phyloP scores from a whole-genome alignment of 805 yeast species.

The Yarrowia sp. region DNA sequence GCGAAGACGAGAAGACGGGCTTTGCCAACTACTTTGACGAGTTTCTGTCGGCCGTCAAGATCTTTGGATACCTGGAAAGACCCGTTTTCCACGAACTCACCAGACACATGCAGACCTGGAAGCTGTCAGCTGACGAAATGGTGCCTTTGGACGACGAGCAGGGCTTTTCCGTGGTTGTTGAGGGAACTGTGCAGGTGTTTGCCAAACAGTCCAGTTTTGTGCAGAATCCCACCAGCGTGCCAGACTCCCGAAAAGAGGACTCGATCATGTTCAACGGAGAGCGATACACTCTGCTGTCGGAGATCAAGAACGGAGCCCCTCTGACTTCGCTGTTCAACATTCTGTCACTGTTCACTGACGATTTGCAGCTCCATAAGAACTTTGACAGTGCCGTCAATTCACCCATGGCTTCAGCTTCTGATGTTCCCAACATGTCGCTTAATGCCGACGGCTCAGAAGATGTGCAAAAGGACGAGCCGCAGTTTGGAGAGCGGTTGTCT shows the following conservation, averaged over 20 bases:
- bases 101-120: slow-evolving; percentile 85
- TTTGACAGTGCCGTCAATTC: slow-evolving; percentile 22
- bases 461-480: slow-evolving; percentile 1
- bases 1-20: slow-evolving; percentile 44
- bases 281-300: slow-evolving; percentile 71
- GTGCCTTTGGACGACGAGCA: slow-evolving; percentile 67
- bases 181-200: slow-evolving; percentile 81
- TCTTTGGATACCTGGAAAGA: slow-evolving; percentile 88
- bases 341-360: slow-evolving; percentile 65
- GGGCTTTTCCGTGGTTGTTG: slow-evolving; percentile 91
- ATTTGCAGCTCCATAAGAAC: slow-evolving; percentile 36
- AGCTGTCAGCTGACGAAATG: slow-evolving; percentile 72
- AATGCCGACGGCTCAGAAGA: slow-evolving; percentile 10
- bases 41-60: slow-evolving; percentile 83
- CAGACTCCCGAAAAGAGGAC: slow-evolving; percentile 27
- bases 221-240: slow-evolving; percentile 30
- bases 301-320: slow-evolving; percentile 80
- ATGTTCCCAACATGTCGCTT: slow-evolving; percentile 18
- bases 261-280: slow-evolving; percentile 46
- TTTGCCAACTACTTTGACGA: slow-evolving; percentile 77
- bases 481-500: slow-evolving; percentile 2
- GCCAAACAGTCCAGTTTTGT: slow-evolving; percentile 42
- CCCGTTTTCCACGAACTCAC: slow-evolving; percentile 92
- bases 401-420: background rate
- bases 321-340: slow-evolving; percentile 80